Evolutionary conservation across 2,329 filamentous ascomycete genomes (phyloP), one percentile per base, ranked within the genome.

Genomic region (Zymoseptoria crescenta): DNA sequence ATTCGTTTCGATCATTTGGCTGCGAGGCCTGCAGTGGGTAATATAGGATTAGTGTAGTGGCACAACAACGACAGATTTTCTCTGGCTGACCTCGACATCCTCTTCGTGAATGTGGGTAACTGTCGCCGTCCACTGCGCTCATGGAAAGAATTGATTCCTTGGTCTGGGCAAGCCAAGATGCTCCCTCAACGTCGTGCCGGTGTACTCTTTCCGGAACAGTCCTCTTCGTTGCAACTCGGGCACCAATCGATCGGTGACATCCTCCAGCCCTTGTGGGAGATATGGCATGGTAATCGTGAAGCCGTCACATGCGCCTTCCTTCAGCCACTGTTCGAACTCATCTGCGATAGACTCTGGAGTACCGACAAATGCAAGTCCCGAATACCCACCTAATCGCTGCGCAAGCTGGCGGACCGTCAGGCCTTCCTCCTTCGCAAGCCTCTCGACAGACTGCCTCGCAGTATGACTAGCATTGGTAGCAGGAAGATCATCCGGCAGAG

Each of bases 231-330:
- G 66, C n/a, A 68, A 29, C 24, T 65, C 66, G 7, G 66, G 65
- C 9, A 68, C 66, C 16, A 68, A 58, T 29, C 60, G 49, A 45
- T 64, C 50, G 7, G 61, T 59, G n/a, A 68, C 58, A 58, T 67
- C 66, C 35, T 68, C 61, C n/a, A 67, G 50, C 2, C 66, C 66
- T 59, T 68, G 62, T 8, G 65, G 66, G 1, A 68, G 52, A 50
- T 64, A 67, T 3, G 66, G 66, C 62, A 68, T 62, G 2, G 57
- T 55, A 24, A 66, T 63, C 9, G 66, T 68, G 45, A 68, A 68
- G 4, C 66, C 66, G 59, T 68, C 66, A 49, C 64, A 64, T 16
- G 62, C 65, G 19, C 58, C 65, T 35, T 65, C 61, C 7, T 57
- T 52, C 19, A 68, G 54, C 66, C 66, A 68, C 27, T 56, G 30